Conservation (phyloP, 2,329 filamentous ascomycete genomes). For the Shiraia sp. region DNA sequence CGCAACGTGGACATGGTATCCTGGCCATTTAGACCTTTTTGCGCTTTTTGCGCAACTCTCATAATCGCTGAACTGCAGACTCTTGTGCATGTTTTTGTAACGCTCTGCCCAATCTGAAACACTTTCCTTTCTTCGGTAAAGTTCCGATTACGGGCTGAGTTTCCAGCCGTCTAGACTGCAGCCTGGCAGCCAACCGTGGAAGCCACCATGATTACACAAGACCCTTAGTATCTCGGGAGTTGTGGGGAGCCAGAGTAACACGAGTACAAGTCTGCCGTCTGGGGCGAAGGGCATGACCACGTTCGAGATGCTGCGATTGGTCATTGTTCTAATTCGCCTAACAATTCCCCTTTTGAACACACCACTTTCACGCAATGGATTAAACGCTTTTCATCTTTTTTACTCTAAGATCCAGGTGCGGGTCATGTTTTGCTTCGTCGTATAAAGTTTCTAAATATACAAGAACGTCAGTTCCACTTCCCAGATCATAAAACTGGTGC, state of each 20-base stretch:
- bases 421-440: too few species aligned
- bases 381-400: too few species aligned
- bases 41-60: background rate
- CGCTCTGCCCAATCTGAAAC: slow-evolving; percentile 4
- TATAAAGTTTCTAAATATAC: too few species aligned
- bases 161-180: slow-evolving; percentile 4
- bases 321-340: slow-evolving; percentile 4
- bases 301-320: background rate
- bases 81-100: slow-evolving; percentile 2
- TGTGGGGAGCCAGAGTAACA: slow-evolving; percentile 9
- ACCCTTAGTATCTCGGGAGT: background rate
- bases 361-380: background rate
- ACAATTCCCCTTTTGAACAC: background rate
- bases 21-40: slow-evolving; percentile 5
- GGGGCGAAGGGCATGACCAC: background rate
- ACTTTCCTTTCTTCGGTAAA: slow-evolving; percentile 3
- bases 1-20: slow-evolving; percentile 7
- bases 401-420: background rate
- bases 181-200: too few species aligned
- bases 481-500: too few species aligned
- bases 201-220: background rate
- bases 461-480: background rate
- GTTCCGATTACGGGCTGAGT: background rate
- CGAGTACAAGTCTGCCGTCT: background rate
- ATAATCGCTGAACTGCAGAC: slow-evolving; percentile 1